Conservation (phyloP, 2,329 filamentous ascomycete genomes). For the Parastagonospora avenae region DNA sequence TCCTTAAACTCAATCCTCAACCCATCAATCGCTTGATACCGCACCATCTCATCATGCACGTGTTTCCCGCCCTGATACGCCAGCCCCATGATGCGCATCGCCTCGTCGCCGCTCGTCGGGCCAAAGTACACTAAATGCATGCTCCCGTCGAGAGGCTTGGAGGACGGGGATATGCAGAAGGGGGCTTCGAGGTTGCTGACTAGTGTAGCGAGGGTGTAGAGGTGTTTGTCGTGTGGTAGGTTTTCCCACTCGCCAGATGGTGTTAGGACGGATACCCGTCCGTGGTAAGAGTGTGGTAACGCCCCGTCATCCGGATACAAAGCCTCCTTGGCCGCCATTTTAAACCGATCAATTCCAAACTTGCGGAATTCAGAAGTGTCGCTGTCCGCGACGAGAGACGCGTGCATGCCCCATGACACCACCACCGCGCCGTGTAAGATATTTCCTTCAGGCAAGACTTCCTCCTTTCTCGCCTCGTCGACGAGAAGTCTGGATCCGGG, state of each 20-base stretch:
- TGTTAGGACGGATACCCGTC: conserved; percentile 54
- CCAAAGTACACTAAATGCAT: conserved; percentile 79
- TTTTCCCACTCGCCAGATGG: conserved; percentile 29
- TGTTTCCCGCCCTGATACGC: conserved; percentile 64
- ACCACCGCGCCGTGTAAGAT: conserved; percentile 76
- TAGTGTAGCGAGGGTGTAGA: conserved; percentile 76
- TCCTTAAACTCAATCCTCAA: conserved; percentile 71
- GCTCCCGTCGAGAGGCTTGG: conserved; percentile 70
- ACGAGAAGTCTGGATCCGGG: conserved; percentile 49
- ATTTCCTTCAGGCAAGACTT: conserved; percentile 36
- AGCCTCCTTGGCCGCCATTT: conserved; percentile 80
- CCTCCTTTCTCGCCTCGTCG: conserved; percentile 53
- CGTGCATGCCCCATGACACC: conserved; percentile 87
- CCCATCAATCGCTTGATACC: conserved; percentile 72
- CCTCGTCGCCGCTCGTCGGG: conserved; percentile 65
- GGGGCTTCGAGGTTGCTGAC: conserved; percentile 81
- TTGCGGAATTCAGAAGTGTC: conserved; percentile 82
- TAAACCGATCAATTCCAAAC: conserved; percentile 78
- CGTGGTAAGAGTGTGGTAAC: conserved; percentile 62
- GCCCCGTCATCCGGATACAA: conserved; percentile 63
- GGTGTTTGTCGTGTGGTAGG: conserved; percentile 60
- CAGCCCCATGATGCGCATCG: conserved; percentile 76
- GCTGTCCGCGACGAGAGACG: conserved; percentile 85
- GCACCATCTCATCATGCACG: conserved; percentile 61
- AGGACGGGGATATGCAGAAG: conserved; percentile 80